Conservation (phyloP, 148 eudicot species). For the Agrostemma githago region DNA sequence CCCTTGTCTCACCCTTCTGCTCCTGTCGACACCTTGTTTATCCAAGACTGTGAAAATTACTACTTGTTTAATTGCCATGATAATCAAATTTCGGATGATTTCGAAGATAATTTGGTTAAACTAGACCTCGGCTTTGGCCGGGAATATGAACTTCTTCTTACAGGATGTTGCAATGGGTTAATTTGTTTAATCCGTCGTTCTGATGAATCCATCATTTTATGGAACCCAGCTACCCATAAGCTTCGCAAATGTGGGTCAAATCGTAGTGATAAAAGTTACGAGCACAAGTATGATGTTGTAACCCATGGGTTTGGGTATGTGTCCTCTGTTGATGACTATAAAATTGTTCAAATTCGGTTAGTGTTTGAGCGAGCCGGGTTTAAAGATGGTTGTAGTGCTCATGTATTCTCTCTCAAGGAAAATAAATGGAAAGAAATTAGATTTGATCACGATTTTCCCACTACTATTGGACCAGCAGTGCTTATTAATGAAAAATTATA, state of each 20-base stretch:
- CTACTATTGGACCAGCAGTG: not conserved
- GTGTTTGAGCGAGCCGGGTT: too few relatives aligned
- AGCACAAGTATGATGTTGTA: too few relatives aligned
- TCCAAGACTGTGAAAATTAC: not conserved
- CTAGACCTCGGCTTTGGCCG: not conserved
- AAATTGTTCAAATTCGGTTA: not conserved
- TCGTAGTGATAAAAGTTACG: too few relatives aligned
- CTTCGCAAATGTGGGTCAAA: not conserved
- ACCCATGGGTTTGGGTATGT: slow-evolving; percentile 16
- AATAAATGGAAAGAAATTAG: not conserved
- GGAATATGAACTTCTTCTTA: too few relatives aligned
- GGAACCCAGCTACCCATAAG: not conserved
- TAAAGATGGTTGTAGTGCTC: not conserved
- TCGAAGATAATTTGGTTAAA: not conserved
- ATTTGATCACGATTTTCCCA: not conserved
- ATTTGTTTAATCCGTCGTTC: not conserved
- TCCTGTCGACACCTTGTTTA: not conserved
- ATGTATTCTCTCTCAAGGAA: slow-evolving; percentile 1
- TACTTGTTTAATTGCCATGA: slow-evolving; percentile 3
- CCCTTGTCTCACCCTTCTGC: not conserved
- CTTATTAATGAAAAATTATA: slow-evolving; percentile 8
- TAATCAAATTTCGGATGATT: not conserved
- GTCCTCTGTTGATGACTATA: slow-evolving; percentile 12
- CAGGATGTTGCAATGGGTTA: slow-evolving; percentile 1
- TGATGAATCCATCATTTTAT: not conserved